Conservation (phyloP, 345 rosid species). For the Adansonia digitata region DNA sequence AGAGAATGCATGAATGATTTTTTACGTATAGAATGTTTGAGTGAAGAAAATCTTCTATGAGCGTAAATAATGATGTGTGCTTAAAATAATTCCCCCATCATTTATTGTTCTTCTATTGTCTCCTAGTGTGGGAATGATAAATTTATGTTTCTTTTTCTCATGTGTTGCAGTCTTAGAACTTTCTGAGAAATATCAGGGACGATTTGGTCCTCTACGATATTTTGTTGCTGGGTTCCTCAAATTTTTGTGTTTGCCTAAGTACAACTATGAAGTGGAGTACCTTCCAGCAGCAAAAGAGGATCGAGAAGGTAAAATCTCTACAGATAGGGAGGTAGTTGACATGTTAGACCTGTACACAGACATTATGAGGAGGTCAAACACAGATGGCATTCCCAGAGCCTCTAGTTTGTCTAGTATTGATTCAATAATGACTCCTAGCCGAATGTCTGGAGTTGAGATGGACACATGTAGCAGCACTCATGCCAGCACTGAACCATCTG, state of each 20-base stretch:
- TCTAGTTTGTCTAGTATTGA: slow-evolving; percentile 95
- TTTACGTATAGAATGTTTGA: background rate
- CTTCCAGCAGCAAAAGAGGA: slow-evolving; percentile 77
- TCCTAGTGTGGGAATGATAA: background rate
- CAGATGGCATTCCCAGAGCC: slow-evolving; percentile 84
- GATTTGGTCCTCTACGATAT: slow-evolving; percentile 92
- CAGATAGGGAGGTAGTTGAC: slow-evolving; percentile 53
- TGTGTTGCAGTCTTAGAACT: slow-evolving; percentile 73
- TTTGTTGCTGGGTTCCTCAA: slow-evolving; percentile 93
- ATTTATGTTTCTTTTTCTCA: background rate
- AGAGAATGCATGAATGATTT: background rate
- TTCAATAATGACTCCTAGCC: slow-evolving; percentile 81
- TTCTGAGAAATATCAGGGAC: slow-evolving; percentile 86
- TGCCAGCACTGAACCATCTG: slow-evolving; percentile 89
- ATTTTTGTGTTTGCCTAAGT: slow-evolving; percentile 89
- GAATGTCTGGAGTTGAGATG: slow-evolving; percentile 69
- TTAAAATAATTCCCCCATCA: background rate
- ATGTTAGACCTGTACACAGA: slow-evolving; percentile 77
- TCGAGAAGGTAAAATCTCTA: slow-evolving; percentile 42
- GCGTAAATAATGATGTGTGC: background rate
- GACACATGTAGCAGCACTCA: slow-evolving; percentile 69
- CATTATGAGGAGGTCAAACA: slow-evolving; percentile 72
- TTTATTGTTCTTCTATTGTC: too few relatives aligned
- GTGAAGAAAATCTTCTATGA: background rate
- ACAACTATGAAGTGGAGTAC: slow-evolving; percentile 88